Percentiles rank a stretch among this genome's conserved stretches.
These are phyloP conservation scores for Syzygium jambos DNA, from an alignment of 345 rosid species.

Conservation along the genomic window DNA sequence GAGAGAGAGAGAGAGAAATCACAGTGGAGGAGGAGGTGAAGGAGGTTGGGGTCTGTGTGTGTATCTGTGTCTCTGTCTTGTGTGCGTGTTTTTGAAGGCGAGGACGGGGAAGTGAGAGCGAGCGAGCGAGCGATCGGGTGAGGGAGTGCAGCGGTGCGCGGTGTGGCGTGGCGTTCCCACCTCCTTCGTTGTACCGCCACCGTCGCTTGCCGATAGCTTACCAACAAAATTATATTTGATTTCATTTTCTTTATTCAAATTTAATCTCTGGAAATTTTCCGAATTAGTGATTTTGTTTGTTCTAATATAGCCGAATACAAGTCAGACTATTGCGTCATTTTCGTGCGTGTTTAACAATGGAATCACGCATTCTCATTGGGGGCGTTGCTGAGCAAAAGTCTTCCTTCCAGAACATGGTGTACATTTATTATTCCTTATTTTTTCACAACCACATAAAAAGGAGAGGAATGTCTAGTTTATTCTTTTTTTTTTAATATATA, in stretches of 20 bases:
- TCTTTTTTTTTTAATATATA: too few relatives aligned
- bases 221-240: too few relatives aligned
- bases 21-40: neutral
- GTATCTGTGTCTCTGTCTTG: too few relatives aligned
- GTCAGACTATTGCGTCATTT: neutral
- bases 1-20: neutral
- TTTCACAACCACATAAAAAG: rapidly evolving
- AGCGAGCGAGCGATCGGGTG: neutral
- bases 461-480: too few relatives aligned
- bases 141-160: neutral
- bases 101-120: neutral
- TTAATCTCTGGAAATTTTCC: neutral
- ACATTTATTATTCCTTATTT: rapidly evolving
- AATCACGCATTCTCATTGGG: neutral
- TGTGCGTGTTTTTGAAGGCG: neutral
- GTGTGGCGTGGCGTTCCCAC: too few relatives aligned
- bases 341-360: too few relatives aligned
- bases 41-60: neutral
- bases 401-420: rapidly evolving
- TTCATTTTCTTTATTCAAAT: neutral
- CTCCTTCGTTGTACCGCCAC: too few relatives aligned
- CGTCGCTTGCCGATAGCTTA: too few relatives aligned
- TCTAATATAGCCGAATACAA: neutral
- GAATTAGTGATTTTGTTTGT: neutral
- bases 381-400: rapidly evolving